Base-by-base conservation (phyloP, 2,329 filamentous ascomycete species). In the Colletotrichum falcatum region DNA sequence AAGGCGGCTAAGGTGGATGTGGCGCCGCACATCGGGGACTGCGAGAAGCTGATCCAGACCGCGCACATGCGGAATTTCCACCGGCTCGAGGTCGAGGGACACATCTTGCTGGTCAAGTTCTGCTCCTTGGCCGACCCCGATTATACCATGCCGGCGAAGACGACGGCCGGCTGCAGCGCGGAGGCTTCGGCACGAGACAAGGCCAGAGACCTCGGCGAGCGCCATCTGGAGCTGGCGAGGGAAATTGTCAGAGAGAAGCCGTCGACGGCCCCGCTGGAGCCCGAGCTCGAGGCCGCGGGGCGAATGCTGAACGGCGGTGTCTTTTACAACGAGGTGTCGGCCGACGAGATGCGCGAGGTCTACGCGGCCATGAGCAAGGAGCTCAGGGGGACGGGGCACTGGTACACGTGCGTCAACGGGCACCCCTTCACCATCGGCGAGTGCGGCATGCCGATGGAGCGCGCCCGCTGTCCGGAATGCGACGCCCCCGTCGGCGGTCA, bases 371-470 rank as follows among this genome's bases (percentile, higher is more conserved):
- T 90, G 87, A 76, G 83, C 1, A 66, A 58, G 0, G 85, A 87
- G 71, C 85, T 89, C 46, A 71, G 62, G 0, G 84, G 86, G 0
- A 88, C 84, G 0, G 89, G 90, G 0, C 88, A 90, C 72, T 91
- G 89, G 89, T 91, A 91, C 76, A 82, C 79, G 0, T 91, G 88
- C 72, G 77, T 73, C 30, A 88, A 89, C 67, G 84, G 85, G 2
- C 87, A 91, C 75, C 85, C 87, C 3, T 91, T 92, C 73, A 88
- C 89, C 0, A 83, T 92, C 39, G 90, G 89, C 0, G 88, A 92
- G 70, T 92, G 90, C 74, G 90, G 90, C 1, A 88, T 89, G 84
- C 88, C 90, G 0, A 91, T 91, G 88, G 71, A 93, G 76, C 65
- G 75, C 23, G 85, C 90, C 1, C 77, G 77, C 2, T 94, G 91